Percentiles rank a stretch among this genome's conserved stretches.
Evolutionary conservation across 164 flowering plant species (phyloP).

Genomic region (Vitis riparia): DNA sequence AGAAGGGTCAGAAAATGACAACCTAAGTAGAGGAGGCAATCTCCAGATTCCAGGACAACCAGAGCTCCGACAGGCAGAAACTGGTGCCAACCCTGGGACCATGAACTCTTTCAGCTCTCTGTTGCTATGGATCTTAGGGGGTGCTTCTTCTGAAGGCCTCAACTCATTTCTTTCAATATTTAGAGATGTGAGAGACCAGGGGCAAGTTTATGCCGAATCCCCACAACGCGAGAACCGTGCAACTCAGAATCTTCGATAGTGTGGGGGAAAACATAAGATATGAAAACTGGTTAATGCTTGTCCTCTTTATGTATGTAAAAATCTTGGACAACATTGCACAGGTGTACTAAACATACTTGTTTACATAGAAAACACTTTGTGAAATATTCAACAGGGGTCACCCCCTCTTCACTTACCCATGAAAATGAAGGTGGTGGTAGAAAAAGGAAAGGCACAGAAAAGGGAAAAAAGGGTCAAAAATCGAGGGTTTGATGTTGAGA

Average conservation of each 20-base stretch:
- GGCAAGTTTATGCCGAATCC: constrained; percentile 62
- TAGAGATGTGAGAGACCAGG: constrained; percentile 78
- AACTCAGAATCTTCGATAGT: constrained; percentile 19
- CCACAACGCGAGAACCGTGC: constrained; percentile 32
- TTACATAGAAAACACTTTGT: not conserved
- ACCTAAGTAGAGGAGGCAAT: constrained; percentile 23
- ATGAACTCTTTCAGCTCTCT: constrained; percentile 79
- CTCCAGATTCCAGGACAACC: constrained; percentile 38
- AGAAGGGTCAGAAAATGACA: constrained; percentile 32
- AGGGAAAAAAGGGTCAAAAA: too few relatives aligned
- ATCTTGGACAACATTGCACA: not conserved
- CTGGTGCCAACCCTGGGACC: constrained; percentile 44
- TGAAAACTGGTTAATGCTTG: not conserved
- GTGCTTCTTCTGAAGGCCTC: constrained; percentile 77
- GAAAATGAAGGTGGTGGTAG: too few relatives aligned
- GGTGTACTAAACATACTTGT: not conserved
- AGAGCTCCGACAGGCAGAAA: constrained; percentile 39
- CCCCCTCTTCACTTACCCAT: too few relatives aligned
- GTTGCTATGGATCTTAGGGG: constrained; percentile 80
- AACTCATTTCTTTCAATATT: constrained; percentile 85
- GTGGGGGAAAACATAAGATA: not conserved
- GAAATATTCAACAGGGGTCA: not conserved
- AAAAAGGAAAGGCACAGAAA: too few relatives aligned
- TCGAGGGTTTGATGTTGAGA: too few relatives aligned
- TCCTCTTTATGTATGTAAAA: not conserved